Base-by-base conservation (phyloP, 2,329 filamentous ascomycete species). In the Pseudogymnoascus verrucosus region DNA sequence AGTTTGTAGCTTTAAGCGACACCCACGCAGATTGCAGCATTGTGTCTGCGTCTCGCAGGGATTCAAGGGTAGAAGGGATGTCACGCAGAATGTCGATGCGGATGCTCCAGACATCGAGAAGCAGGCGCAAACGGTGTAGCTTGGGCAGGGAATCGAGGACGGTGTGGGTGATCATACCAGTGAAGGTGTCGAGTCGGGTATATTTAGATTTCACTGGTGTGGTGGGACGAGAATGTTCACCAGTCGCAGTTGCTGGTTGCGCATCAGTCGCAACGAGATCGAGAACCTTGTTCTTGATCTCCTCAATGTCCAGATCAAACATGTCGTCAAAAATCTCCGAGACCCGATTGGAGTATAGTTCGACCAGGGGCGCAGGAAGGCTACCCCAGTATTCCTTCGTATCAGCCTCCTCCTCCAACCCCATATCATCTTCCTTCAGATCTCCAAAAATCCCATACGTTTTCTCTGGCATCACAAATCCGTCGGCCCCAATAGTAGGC, bases 81-180 rank as follows among this genome's bases (percentile, higher is more conserved):
- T 88, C 87, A 61, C 85, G 84, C 40, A 97, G 78, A 4, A 97
- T 87, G 1, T 84, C 77, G 12, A 98, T 77, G 19, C 95, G 88
- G 42, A 89, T 81, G 26, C 82, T 86, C 95, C 95, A 99, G 1
- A 82, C 82, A 63, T 86, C 84, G 60, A 98, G 79, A n/a, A 96
- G 76, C 7, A 83, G 82, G 63, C 85, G 86, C 21, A 99, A 76
- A 63, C 83, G 87, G 8, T 91, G 89, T 44, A 97, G 78, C 65
- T 89, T 88, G 1, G 95, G 95, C 19, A 99, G 80, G 3, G 91
- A 86, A 72, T 95, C 90, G n/a, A 99, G 78, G 16, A 96, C 89
- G 36, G 93, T 96, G 28, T 93, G 90, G 1, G 95, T 97, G 64
- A 98, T 84, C 57, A 98, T 83, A 23, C 93, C 91, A 7, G 91